Evolutionary conservation across 73 alveolate species (phyloP).

Genomic region (Paramecium primaurelia): DNA sequence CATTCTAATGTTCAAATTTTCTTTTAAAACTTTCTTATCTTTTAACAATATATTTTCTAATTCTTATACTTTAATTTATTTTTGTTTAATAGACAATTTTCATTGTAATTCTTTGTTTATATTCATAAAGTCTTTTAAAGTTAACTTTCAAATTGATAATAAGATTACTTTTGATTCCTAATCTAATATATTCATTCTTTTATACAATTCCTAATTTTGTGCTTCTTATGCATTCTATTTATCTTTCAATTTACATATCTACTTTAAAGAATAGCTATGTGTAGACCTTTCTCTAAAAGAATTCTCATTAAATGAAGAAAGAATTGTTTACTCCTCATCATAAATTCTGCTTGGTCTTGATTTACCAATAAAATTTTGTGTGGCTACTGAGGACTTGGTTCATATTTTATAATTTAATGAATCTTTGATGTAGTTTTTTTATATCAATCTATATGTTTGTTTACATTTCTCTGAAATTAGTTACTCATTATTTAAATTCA

Average conservation of each 20-base stretch:
- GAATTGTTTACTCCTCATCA: slow-evolving; percentile 11
- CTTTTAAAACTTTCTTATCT: neutral
- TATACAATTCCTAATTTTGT: neutral
- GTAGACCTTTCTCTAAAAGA: neutral
- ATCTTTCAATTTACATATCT: neutral
- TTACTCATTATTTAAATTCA: slow-evolving; percentile 9
- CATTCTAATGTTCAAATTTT: neutral
- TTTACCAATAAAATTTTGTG: neutral
- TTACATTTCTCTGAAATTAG: neutral
- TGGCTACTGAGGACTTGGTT: neutral
- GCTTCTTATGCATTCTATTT: neutral
- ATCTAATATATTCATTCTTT: neutral
- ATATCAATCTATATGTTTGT: neutral
- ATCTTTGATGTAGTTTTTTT: slow-evolving; percentile 19
- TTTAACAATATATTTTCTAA: neutral
- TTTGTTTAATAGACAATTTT: neutral
- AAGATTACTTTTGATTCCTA: neutral
- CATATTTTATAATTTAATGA: neutral
- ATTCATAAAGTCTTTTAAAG: neutral
- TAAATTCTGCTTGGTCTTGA: neutral
- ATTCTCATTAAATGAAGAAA: neutral
- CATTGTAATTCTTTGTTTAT: neutral
- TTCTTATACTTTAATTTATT: neutral
- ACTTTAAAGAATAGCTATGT: neutral
- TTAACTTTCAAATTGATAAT: neutral